Conservation (phyloP, 495 filamentous ascomycete genomes). For the Cudoniella acicularis region DNA sequence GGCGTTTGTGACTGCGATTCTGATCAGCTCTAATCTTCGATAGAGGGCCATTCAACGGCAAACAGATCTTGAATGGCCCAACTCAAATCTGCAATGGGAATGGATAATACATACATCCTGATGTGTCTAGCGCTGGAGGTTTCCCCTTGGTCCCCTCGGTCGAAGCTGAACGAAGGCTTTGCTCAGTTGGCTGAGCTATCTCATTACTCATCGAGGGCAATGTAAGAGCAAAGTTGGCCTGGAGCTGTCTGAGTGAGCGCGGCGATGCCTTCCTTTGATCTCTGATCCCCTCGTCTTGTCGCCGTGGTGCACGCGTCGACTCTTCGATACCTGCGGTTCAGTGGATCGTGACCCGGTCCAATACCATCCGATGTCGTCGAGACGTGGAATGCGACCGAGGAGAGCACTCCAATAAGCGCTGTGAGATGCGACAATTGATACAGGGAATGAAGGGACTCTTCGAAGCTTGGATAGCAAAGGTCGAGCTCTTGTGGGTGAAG, state of each 20-base stretch:
- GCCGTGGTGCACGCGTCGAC: not conserved
- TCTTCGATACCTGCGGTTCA: not conserved
- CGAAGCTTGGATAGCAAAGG: conserved; percentile 6
- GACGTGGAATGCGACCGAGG: not conserved
- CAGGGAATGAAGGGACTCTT: conserved; percentile 5
- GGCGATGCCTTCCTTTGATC: not conserved
- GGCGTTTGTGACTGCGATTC: conserved; percentile 18
- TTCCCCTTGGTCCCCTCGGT: conserved; percentile 20
- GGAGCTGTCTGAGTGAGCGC: not conserved
- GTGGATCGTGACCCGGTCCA: not conserved
- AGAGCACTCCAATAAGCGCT: conserved; percentile 1
- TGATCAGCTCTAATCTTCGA: conserved; percentile 8
- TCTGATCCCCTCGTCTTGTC: not conserved
- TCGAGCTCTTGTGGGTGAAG: conserved; percentile 2
- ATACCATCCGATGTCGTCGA: not conserved
- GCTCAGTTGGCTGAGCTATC: conserved; percentile 33
- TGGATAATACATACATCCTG: conserved; percentile 19
- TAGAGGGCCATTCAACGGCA: conserved; percentile 4
- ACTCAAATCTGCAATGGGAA: not conserved
- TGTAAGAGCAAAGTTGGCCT: conserved; percentile 8
- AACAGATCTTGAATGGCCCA: not conserved
- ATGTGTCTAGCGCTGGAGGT: conserved; percentile 24
- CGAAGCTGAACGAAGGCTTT: conserved; percentile 23
- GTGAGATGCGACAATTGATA: conserved; percentile 20
- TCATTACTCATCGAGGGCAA: conserved; percentile 49